Base-by-base conservation (phyloP, 495 filamentous ascomycete species). In the Terfezia boudieri region DNA sequence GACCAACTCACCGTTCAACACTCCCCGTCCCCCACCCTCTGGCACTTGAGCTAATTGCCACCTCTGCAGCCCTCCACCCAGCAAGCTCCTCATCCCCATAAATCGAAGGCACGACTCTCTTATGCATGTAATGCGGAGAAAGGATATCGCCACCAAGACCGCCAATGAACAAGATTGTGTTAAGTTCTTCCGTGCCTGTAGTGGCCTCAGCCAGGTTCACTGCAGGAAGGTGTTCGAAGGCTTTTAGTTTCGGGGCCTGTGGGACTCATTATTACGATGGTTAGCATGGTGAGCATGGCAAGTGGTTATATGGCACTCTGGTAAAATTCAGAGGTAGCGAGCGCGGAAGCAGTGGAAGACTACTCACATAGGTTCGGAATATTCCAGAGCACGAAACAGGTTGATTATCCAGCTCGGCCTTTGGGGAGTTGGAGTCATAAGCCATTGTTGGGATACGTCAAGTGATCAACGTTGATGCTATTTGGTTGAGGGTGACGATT, bases 71-170 rank as follows among this genome's bases (percentile, higher is more conserved):
- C 4, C 71, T 68, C 71, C 81, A 88, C 22, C 66, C 59, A 14
- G 71, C 71, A 38, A 76, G 69, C 12, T 3, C 20, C 79, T 77
- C 0, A 88, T 71, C n/a, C 67, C 61, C 7, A 65, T 48, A 22
- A 88, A 63, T 0, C 62, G 59, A 8, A 71, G 56, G 2, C 79
- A 70, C 63, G 82, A 87, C 9, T 73, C 70, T 14, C 41, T 46
- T 20, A 20, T 46, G 41, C 14, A 46, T 8, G 17, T 46, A 46
- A 2, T 14, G 17, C 12, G 41, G 41, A 5, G 14, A 20, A 46
- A 77, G 72, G 49, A 87, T 74, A 17, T 83, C 84, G 69, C 93
- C 87, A 50, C 77, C 80, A 48, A 98, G 76, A 20, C 90, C 89
- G 57, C 80, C 81, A 53, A 94, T 73, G 69, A 90, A 93, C 59